Evolutionary conservation across 345 rosid species (phyloP), one percentile per base, ranked within the genome.

Genomic region (Gossypium ekmanianum): DNA sequence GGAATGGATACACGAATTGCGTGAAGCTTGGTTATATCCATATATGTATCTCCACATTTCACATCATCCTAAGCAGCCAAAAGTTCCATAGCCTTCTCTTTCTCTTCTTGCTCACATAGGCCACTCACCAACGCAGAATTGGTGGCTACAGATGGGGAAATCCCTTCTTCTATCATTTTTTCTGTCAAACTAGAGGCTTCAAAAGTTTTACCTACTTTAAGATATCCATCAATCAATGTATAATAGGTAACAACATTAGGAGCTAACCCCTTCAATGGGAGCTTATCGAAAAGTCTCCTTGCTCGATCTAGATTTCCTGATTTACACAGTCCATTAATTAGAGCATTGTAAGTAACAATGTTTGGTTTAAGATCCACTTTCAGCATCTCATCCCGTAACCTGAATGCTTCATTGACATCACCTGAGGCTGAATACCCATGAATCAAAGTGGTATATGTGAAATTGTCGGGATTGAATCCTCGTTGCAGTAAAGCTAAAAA

Each of bases 251-350:
- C 62, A 72, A 75, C 85, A 84, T 87, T 82, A 43, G 86, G 91
- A 75, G 83, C 65, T 57, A 88, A 65, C 13, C 91, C 90, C 79
- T 90, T 88, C 72, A 18, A 74, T 54, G 71, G 81, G 69, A 90
- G 92, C 79, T 87, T 88, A 77, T 78, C 48, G 72, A 90, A 87
- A 79, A 90, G 95, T 78, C 81, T 84, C 65, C 10, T 79, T 20
- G 92, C 92, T 22, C 89, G 84, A 66, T 81, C 87, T 61, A 88
- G 61, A 81, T 86, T 80, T 56, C 89, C 91, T 2, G 78, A 81
- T 71, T 83, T 87, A 76, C 92, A 85, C 83, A 89, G 82, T 29
- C 96, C 96, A 74, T 81, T 85, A n/a, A 89, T 83, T 64, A 91
- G 79, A 75, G 83, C 89, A 74, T 91, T 91, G 79, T 89, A 88